Conservation (phyloP, 305 asterid genomes). For the Fraxinus platypoda region DNA sequence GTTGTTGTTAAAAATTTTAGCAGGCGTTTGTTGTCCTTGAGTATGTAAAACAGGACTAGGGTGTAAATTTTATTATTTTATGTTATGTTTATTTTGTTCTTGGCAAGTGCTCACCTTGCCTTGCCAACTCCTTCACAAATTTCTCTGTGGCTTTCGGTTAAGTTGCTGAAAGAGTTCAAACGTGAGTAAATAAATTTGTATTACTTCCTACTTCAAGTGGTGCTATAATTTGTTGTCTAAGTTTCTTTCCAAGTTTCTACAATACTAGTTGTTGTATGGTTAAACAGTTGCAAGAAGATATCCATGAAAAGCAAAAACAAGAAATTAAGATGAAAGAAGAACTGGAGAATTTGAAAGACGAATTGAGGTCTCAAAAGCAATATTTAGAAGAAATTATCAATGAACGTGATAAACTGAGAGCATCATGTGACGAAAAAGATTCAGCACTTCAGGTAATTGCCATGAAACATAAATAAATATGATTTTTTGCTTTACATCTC, state of each 20-base stretch:
- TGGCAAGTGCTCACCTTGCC: not conserved
- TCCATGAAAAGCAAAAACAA: slow-evolving; percentile 64
- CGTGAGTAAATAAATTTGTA: not conserved
- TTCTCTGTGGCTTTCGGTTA: not conserved
- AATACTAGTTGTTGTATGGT: slow-evolving; percentile 19
- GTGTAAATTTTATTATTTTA: not conserved
- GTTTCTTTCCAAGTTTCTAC: slow-evolving; percentile 12
- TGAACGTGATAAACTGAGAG: slow-evolving; percentile 71
- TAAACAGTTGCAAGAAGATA: slow-evolving; percentile 70
- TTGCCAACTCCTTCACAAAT: not conserved
- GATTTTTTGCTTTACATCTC: slow-evolving; percentile 23
- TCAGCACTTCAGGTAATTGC: slow-evolving; percentile 70
- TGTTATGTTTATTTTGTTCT: not conserved
- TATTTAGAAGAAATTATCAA: slow-evolving; percentile 49
- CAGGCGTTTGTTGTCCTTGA: not conserved
- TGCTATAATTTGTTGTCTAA: not conserved
- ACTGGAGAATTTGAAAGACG: slow-evolving; percentile 56
- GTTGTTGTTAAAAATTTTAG: not conserved
- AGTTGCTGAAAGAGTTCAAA: not conserved
- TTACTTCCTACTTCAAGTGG: not conserved
- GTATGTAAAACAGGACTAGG: not conserved
- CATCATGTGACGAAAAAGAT: slow-evolving; percentile 66
- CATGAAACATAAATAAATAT: slow-evolving; percentile 7
- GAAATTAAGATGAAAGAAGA: slow-evolving; percentile 63
- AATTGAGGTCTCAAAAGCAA: slow-evolving; percentile 65